These are phyloP conservation scores for Diospyros lotus DNA, from an alignment of 148 eudicot genomes.

Conservation along the genomic window DNA sequence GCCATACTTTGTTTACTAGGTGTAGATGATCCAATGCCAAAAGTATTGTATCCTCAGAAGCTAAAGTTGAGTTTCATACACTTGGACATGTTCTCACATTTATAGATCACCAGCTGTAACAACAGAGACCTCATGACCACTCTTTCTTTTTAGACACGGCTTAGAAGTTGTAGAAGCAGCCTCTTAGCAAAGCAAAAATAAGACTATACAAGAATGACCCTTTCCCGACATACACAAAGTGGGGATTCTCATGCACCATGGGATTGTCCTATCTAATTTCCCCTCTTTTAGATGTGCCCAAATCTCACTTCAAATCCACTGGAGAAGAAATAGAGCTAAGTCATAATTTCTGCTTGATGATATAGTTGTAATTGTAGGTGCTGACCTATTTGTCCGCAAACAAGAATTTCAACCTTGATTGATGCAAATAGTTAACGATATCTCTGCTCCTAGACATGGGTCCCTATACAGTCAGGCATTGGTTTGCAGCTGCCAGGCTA, in stretches of 20 bases:
- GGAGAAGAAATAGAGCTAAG: no score
- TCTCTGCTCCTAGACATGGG: neutral
- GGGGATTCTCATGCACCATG: no score
- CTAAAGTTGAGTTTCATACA: neutral
- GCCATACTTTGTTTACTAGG: neutral
- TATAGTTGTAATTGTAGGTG: neutral
- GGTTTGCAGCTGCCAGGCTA: neutral
- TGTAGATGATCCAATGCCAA: neutral
- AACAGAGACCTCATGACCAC: neutral
- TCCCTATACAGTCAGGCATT: neutral
- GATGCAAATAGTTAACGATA: neutral
- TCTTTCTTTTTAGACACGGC: neutral
- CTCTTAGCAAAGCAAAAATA: no score
- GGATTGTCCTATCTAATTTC: no score
- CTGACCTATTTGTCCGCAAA: neutral
- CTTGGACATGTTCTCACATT: no score
- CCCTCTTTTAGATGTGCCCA: no score
- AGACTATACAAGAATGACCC: no score
- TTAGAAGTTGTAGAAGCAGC: no score
- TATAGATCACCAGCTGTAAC: neutral
- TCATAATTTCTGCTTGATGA: no score
- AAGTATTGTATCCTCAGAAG: neutral
- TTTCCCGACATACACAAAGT: no score
- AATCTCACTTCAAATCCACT: no score
- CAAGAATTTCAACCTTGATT: neutral